phyloP scores from a whole-genome alignment of 371 early-diverging fungal genomes.

The Mucor mucedo region DNA sequence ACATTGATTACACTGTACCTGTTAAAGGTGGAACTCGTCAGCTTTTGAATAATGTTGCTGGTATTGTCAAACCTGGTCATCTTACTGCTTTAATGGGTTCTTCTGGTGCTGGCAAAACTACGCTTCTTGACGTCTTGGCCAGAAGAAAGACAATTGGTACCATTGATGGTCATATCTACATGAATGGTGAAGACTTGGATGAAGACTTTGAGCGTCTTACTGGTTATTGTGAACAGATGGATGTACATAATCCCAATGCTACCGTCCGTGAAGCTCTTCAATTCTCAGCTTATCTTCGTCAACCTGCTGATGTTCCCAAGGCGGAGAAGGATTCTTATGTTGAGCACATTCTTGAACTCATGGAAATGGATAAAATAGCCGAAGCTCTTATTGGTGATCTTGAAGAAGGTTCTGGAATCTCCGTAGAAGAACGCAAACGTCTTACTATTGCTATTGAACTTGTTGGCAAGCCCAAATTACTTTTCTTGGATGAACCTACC shows the following conservation, averaged over 20 bases:
- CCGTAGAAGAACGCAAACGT: slow-evolving; percentile 69
- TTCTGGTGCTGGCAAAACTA: slow-evolving; percentile 90
- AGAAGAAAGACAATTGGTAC: slow-evolving; percentile 81
- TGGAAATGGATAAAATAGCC: slow-evolving; percentile 68
- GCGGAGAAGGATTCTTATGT: slow-evolving; percentile 69
- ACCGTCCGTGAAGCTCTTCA: slow-evolving; percentile 73
- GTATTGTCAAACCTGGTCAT: slow-evolving; percentile 62
- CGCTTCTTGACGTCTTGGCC: slow-evolving; percentile 84
- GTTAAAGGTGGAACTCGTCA: slow-evolving; percentile 57
- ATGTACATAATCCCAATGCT: slow-evolving; percentile 71
- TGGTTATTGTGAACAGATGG: slow-evolving; percentile 87
- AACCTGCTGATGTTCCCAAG: slow-evolving; percentile 61
- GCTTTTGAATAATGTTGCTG: slow-evolving; percentile 54
- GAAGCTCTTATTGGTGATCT: slow-evolving; percentile 66
- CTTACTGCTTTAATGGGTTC: slow-evolving; percentile 89
- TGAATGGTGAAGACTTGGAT: slow-evolving; percentile 59
- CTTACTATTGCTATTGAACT: slow-evolving; percentile 74
- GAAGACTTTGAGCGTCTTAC: slow-evolving; percentile 74
- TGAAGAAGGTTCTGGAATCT: slow-evolving; percentile 62
- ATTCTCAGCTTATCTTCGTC: slow-evolving; percentile 76
- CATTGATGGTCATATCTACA: slow-evolving; percentile 70
- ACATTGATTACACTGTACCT: slow-evolving; percentile 61
- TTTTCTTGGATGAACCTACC: slow-evolving; percentile 90
- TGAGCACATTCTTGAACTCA: slow-evolving; percentile 66
- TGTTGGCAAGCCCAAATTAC: slow-evolving; percentile 74